Evolutionary conservation across 1,284 basidiomycete species (phyloP), one percentile per base, ranked within the genome.

Genomic region (Puccinia polysora): DNA sequence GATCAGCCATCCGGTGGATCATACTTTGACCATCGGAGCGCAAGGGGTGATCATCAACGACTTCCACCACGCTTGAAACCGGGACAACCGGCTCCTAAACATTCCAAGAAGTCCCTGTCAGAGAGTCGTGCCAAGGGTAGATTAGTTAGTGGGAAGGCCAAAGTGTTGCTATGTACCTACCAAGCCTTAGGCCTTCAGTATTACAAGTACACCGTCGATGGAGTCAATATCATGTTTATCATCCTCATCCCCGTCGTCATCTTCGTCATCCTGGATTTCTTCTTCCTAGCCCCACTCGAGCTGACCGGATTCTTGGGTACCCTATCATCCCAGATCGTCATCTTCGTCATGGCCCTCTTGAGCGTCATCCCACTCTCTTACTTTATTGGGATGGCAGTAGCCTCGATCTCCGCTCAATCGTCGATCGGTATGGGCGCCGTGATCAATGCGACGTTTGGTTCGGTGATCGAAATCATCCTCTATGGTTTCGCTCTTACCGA

Each of bases 361-460:
- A 92, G 89, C 76, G 92, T 99, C 76, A 97, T 99, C 75, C 96
- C 96, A 0, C 84, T 99, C 6, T 94, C 91, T 6, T 99, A 98
- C 83, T 99, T 97, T 82, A 97, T 99, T 78, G 96, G 96, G 25
- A 98, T 98, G 96, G 96, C 96, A 1, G 96, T 99, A 70, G 96
- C 96, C 0, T 94, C 91, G 62, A 98, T 99, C 79, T 93, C 90
- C 25, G 95, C 96, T 0, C 96, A 98, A 80, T 95, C 91, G 0
- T 93, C 89, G 15, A 99, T 99, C 75, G 96, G 96, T 14, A 97
- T 98, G 93, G 96, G 96, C 74, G 96, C 96, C 0, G 95, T 98
- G 76, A 98, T 99, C 83, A 99, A 99, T 80, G 96, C 96, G 0
- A 96, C 93, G 0, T 99, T 99, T 77, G 96, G 96, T 80, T 95